Evolutionary conservation across 164 flowering plant species (phyloP).

Genomic region (Tetracentron sinense): DNA sequence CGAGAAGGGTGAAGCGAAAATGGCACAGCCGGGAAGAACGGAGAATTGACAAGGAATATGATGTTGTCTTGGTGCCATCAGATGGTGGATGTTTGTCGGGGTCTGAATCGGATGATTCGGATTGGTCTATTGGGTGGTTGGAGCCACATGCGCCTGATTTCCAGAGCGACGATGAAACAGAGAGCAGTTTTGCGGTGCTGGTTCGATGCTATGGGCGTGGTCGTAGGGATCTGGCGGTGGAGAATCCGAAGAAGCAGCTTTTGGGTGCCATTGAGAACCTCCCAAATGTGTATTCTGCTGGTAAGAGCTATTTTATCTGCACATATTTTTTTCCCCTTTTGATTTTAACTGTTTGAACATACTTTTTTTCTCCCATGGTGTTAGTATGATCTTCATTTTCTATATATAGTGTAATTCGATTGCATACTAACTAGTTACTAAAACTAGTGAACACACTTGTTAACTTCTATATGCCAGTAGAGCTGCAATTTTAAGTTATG

Average conservation of each 20-base stretch:
- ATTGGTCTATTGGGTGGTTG: slow-evolving; percentile 92
- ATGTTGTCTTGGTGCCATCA: slow-evolving; percentile 74
- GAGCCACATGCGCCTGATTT: slow-evolving; percentile 87
- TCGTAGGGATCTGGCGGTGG: slow-evolving; percentile 27
- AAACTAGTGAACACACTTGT: background rate
- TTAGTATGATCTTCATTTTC: background rate
- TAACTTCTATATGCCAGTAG: no score
- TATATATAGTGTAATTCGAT: background rate
- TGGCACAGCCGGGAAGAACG: slow-evolving; percentile 75
- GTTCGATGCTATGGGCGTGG: slow-evolving; percentile 78
- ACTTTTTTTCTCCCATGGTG: background rate
- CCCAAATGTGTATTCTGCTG: slow-evolving; percentile 44
- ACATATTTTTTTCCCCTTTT: background rate
- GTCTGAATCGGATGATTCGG: slow-evolving; percentile 84
- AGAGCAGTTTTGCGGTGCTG: slow-evolving; percentile 75
- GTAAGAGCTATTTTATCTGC: slow-evolving; percentile 28
- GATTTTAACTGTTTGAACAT: background rate
- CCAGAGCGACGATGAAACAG: slow-evolving; percentile 57
- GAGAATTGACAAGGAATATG: slow-evolving; percentile 66
- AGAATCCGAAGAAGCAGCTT: slow-evolving; percentile 33
- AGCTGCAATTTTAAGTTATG: background rate
- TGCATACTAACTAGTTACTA: background rate
- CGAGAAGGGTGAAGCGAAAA: slow-evolving; percentile 58
- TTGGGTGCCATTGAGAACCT: slow-evolving; percentile 44
- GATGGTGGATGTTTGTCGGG: slow-evolving; percentile 83